phyloP scores from a whole-genome alignment of 805 yeast genomes.

The Yamadazyma philogaea region DNA sequence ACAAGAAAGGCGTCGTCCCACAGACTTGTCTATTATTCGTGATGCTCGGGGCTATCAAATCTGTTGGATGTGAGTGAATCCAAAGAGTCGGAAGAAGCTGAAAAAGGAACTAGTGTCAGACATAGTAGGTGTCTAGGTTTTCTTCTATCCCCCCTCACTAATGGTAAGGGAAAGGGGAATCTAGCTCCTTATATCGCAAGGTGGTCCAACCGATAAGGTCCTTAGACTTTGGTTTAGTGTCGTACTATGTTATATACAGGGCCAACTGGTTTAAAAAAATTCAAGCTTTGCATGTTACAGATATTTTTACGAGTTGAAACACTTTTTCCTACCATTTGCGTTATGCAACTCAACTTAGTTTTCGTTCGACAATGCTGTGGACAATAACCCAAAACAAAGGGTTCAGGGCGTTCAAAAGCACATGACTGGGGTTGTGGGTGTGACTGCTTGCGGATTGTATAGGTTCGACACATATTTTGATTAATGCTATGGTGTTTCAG shows the following conservation, averaged over 20 bases:
- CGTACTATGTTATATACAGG: neutral
- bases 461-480: no score
- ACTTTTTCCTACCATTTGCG: neutral
- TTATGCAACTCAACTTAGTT: neutral
- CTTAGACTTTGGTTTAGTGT: no score
- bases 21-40: neutral
- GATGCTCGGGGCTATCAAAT: constrained; percentile 11
- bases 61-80: constrained; percentile 8
- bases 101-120: constrained; percentile 8
- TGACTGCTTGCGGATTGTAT: no score
- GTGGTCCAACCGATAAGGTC: neutral
- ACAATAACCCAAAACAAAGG: neutral
- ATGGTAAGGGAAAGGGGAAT: neutral
- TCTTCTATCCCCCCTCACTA: no score
- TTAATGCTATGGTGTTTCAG: neutral
- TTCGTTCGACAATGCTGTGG: neutral
- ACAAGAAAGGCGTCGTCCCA: neutral
- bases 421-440: no score
- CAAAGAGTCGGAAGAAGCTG: neutral
- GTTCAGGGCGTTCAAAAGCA: no score
- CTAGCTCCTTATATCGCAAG: neutral
- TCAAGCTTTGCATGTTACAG: neutral
- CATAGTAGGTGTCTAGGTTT: neutral
- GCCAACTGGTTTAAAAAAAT: neutral
- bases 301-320: neutral